Evolutionary conservation across 148 eudicot genomes (phyloP), one percentile per base, ranked within the genome.

Genomic region (Arbutus unedo): DNA sequence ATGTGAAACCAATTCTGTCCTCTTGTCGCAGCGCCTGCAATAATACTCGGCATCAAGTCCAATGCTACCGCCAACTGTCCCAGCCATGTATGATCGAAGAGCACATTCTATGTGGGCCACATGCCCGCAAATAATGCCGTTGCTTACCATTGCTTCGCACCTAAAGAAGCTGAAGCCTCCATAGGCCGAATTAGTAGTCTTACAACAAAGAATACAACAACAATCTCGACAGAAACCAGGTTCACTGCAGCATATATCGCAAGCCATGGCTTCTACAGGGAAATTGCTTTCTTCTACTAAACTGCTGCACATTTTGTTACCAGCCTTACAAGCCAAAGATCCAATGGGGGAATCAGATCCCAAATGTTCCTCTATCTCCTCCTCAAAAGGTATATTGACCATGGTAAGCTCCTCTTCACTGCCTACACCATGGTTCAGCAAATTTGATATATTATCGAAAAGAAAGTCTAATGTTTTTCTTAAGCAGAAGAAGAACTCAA

Each of bases 11-110:
- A 96, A 87, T 86, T 92, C 95, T 19, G 95, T 94, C 82, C 90
- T 91, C 51, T 90, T 81, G 88, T 96, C 98, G 88, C 99, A 96
- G 41, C 97, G 92, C 21, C 95, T 88, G 84, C 99, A 96, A 84
- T 90, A 93, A 85, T 96, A 96, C 83, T 96, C 93, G 66, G 97
- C 91, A 88, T 96, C 95, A 76, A 96, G 83, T 18, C 91, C 91
- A 62, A 94, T 91, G 76, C 91, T 92, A 54, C 98, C 99, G 79
- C 95, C 98, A 76, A 96, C 95, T 21, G 93, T 86, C 47, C 99
- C 99, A 87, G 98, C 99, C 97, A 93, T 87, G 87, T 92, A 90
- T 76, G 93, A 88, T 21, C 95, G 89, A 16, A 96, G 89, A 83
- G 92, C 97, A 87, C 99, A 96, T 79, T 87, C 86, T 57, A 94